Percentiles rank a stretch among this genome's conserved stretches.
phyloP scores from a whole-genome alignment of 2,329 filamentous ascomycete genomes.

The Juglanconis sp. region DNA sequence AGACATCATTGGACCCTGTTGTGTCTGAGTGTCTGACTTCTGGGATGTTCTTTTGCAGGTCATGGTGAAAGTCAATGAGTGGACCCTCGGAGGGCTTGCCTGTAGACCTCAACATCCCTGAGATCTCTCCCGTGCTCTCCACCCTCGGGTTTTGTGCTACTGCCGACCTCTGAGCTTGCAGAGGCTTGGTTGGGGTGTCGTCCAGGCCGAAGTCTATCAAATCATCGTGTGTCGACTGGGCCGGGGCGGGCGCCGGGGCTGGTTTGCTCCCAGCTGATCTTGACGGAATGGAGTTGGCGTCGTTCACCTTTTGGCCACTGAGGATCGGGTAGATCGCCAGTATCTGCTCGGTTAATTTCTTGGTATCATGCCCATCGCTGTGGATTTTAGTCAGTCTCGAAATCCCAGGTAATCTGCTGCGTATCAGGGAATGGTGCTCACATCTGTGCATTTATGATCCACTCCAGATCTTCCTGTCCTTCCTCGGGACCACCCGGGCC shows the following conservation, averaged over 20 bases:
- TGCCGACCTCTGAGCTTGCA: conserved; percentile 7
- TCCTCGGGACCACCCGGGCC: conserved; percentile 70
- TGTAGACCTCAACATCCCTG: conserved; percentile 43
- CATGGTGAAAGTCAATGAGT: conserved; percentile 54
- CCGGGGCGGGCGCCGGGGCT: conserved; percentile 19
- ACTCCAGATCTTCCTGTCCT: conserved; percentile 86
- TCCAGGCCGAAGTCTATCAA: conserved; percentile 58
- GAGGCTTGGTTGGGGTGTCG: conserved; percentile 23
- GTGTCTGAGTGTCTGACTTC: conserved; percentile 33
- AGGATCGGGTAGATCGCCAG: conserved; percentile 82
- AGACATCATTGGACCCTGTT: conserved; percentile 34
- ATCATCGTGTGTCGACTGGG: conserved; percentile 28
- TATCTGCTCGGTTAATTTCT: conserved; percentile 76
- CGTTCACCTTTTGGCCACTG: conserved; percentile 63
- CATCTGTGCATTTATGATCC: conserved; percentile 88
- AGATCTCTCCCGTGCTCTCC: conserved; percentile 36
- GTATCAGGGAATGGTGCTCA: conserved; percentile 38
- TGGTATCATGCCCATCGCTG: conserved; percentile 50
- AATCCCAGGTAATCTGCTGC: neutral
- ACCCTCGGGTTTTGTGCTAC: conserved; percentile 8
- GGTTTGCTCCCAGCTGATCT: conserved; percentile 26
- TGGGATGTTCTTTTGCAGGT: conserved; percentile 50
- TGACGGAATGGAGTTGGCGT: conserved; percentile 56
- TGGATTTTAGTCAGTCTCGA: conserved; percentile 36
- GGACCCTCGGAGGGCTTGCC: conserved; percentile 45